Percentiles rank a stretch among this genome's conserved stretches.
phyloP scores from a whole-genome alignment of 257 asterid genomes.

The Solanum chmielewskii region DNA sequence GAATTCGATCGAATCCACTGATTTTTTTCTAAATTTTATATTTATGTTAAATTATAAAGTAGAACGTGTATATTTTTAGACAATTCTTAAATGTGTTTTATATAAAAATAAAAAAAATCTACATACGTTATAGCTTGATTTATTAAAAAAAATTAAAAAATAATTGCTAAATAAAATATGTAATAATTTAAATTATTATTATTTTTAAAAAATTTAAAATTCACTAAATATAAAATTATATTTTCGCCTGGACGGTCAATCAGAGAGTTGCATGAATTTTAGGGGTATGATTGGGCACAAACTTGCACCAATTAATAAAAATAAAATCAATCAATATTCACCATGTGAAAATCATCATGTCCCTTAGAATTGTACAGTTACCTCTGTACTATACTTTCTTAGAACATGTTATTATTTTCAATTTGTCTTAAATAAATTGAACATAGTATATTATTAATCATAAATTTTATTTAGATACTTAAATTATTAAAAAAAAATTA shows the following conservation, averaged over 20 bases:
- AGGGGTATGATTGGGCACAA: neutral
- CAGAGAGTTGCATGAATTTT: neutral
- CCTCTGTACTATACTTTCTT: neutral
- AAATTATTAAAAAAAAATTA: accelerated
- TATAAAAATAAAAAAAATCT: too few species aligned
- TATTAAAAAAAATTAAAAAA: too few species aligned
- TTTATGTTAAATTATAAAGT: too few species aligned
- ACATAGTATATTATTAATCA: accelerated
- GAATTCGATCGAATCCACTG: too few species aligned
- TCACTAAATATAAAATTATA: too few species aligned
- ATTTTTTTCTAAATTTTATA: too few species aligned
- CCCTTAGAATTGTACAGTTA: neutral
- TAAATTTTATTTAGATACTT: neutral
- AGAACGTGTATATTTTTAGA: too few species aligned
- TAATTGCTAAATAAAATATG: too few species aligned
- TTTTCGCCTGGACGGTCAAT: neutral
- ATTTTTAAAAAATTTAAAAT: too few species aligned
- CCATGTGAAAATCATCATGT: neutral
- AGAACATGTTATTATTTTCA: neutral
- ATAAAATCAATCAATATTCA: neutral
- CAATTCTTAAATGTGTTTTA: too few species aligned
- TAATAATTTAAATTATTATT: too few species aligned
- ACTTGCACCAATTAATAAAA: neutral
- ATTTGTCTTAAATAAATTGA: neutral
- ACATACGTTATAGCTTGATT: too few species aligned